A percentile compares a stretch with the other conserved stretches of the same genome.
These are phyloP conservation scores for Trichoderma polysporum DNA, from an alignment of 2,329 filamentous ascomycete genomes.

Conservation along the genomic window DNA sequence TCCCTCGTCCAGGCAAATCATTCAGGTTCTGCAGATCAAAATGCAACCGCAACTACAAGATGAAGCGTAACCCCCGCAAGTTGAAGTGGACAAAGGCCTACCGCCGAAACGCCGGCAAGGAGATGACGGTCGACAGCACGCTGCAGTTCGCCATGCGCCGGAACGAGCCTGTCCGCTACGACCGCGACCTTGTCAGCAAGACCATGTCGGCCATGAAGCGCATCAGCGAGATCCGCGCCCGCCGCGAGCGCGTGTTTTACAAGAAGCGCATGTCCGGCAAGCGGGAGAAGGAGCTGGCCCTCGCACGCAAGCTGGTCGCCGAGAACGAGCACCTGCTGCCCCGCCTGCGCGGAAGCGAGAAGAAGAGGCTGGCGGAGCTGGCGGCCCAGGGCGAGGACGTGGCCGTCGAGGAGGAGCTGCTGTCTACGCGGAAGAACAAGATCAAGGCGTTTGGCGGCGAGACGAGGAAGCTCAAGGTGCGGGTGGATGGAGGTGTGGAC, in stretches of 20 bases:
- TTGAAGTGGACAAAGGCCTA: conserved; percentile 97
- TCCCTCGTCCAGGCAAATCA: conserved; percentile 38
- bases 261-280: conserved; percentile 91
- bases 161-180: conserved; percentile 94
- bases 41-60: conserved; percentile 77
- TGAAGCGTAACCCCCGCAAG: conserved; percentile 97
- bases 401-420: conserved; percentile 44
- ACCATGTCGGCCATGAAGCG: conserved; percentile 92
- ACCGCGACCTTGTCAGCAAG: conserved; percentile 83
- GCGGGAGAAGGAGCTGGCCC: conserved; percentile 74
- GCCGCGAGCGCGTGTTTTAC: conserved; percentile 89
- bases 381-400: conserved; percentile 47
- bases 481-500: conserved; percentile 38
- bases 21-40: conserved; percentile 62
- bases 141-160: conserved; percentile 88
- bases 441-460: conserved; percentile 45
- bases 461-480: conserved; percentile 41
- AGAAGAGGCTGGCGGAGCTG: conserved; percentile 57
- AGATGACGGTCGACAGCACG: conserved; percentile 90
- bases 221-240: conserved; percentile 78
- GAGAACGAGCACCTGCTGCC: conserved; percentile 92
- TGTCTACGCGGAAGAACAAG: conserved; percentile 31
- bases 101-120: conserved; percentile 75
- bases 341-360: conserved; percentile 64
- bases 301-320: conserved; percentile 82